Evolutionary conservation across 2,329 filamentous ascomycete genomes (phyloP).

Genomic region (Ophiostoma novo-ulmi): DNA sequence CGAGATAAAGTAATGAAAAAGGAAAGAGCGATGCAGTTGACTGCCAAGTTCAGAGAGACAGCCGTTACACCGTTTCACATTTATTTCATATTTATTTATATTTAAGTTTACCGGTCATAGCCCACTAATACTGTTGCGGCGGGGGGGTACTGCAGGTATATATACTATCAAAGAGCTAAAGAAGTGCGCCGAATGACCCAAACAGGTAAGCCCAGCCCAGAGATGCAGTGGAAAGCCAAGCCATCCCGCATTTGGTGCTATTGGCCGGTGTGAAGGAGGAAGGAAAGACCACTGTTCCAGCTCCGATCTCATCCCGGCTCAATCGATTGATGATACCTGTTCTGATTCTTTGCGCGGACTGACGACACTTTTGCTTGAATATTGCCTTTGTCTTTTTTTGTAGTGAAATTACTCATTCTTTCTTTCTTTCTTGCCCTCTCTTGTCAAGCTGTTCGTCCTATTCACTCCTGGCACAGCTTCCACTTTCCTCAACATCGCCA

Average conservation of each 20-base stretch:
- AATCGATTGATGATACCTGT: conserved; percentile 15
- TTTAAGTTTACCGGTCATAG: neutral
- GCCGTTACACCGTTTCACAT: neutral
- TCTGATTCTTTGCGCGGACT: neutral
- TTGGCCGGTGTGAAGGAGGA: neutral
- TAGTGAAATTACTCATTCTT: neutral
- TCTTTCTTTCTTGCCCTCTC: neutral
- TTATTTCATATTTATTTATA: neutral
- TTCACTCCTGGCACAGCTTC: neutral
- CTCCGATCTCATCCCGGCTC: conserved; percentile 12
- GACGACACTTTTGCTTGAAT: neutral
- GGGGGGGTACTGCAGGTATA: neutral
- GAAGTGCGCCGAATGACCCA: neutral
- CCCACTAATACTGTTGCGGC: conserved; percentile 6
- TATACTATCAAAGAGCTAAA: neutral
- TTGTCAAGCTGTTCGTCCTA: neutral
- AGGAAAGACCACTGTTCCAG: neutral
- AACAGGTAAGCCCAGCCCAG: neutral
- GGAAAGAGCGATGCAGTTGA: neutral
- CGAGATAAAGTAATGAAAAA: neutral
- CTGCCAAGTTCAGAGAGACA: neutral
- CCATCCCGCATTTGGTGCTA: conserved; percentile 22
- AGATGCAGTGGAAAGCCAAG: neutral
- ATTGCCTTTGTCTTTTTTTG: neutral
- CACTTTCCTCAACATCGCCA: neutral